Percentiles rank a stretch among this genome's conserved stretches.
These are phyloP conservation scores for Eutypella sp. DNA, from an alignment of 2,329 filamentous ascomycete genomes.

Conservation along the genomic window DNA sequence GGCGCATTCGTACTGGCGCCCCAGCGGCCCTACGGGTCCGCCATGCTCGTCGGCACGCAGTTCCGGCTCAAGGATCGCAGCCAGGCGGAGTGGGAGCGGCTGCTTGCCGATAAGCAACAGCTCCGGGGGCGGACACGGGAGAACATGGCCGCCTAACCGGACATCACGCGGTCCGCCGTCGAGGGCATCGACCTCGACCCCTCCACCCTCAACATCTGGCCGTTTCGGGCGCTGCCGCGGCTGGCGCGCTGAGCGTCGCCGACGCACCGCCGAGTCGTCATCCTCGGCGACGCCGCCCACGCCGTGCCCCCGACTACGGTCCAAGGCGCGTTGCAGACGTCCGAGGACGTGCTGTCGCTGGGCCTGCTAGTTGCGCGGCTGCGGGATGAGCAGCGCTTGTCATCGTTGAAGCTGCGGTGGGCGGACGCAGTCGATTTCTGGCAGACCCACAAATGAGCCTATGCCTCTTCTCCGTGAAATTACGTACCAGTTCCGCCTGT, in stretches of 20 bases:
- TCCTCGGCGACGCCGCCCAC: conserved; percentile 16
- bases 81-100: conserved; percentile 10
- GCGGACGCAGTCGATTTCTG: conserved; percentile 14
- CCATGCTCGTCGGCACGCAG: conserved; percentile 15
- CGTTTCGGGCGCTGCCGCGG: conserved; percentile 11
- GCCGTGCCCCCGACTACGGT: conserved; percentile 15
- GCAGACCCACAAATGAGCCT: too few relatives aligned
- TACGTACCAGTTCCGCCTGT: too few relatives aligned
- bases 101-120: conserved; percentile 13
- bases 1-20: conserved; percentile 15
- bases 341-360: conserved; percentile 17
- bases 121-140: conserved; percentile 1
- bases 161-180: conserved; percentile 11
- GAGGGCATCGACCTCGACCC: conserved; percentile 8
- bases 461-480: too few relatives aligned
- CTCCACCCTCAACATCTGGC: conserved; percentile 14
- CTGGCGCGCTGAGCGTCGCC: conserved; percentile 11
- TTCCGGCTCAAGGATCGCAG: conserved; percentile 6
- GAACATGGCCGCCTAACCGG: conserved; percentile 10
- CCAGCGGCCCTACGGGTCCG: conserved; percentile 13
- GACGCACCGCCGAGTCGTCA: conserved; percentile 10
- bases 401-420: conserved; percentile 5
- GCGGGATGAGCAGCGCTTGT: conserved; percentile 1
- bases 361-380: conserved; percentile 11
- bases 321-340: conserved; percentile 18